Conservation (phyloP, 805 yeast genomes). For the Ogataea neopini region DNA sequence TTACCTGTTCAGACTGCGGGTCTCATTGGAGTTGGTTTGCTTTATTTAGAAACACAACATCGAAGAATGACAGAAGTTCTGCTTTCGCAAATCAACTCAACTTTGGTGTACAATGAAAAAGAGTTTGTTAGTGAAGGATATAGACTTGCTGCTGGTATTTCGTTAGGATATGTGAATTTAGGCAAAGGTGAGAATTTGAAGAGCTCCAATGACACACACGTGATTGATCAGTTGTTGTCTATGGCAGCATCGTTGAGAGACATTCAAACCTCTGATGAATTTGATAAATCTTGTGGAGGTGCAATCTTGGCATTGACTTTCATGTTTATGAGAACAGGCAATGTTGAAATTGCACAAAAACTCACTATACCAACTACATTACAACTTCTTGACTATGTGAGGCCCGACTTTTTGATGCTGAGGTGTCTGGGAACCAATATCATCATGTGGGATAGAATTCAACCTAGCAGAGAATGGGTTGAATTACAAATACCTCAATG, state of each 20-base stretch:
- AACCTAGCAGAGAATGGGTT: slow-evolving; percentile 54
- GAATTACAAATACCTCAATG: slow-evolving; percentile 53
- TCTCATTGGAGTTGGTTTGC: slow-evolving; percentile 81
- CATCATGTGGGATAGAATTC: slow-evolving; percentile 72
- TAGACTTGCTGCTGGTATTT: slow-evolving; percentile 82
- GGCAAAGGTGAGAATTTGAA: slow-evolving; percentile 69
- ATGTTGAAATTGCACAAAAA: slow-evolving; percentile 58
- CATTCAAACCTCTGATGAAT: slow-evolving; percentile 55
- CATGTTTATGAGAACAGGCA: slow-evolving; percentile 68
- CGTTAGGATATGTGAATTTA: slow-evolving; percentile 80
- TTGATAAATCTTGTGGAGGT: slow-evolving; percentile 69
- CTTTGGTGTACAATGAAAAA: slow-evolving; percentile 54
- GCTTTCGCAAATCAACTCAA: slow-evolving; percentile 63
- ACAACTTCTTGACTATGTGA: slow-evolving; percentile 62
- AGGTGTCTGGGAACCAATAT: slow-evolving; percentile 64
- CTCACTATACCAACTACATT: slow-evolving; percentile 59
- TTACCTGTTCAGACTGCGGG: slow-evolving; percentile 89
- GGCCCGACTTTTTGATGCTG: slow-evolving; percentile 77
- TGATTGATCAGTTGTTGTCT: slow-evolving; percentile 59
- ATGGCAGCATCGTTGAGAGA: slow-evolving; percentile 63
- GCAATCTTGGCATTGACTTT: slow-evolving; percentile 75
- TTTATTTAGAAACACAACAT: slow-evolving; percentile 77
- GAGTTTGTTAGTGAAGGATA: slow-evolving; percentile 73
- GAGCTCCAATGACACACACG: slow-evolving; percentile 53
- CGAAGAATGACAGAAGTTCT: slow-evolving; percentile 83